These are phyloP conservation scores for Alternaria alternata DNA, from an alignment of 2,329 filamentous ascomycete genomes.

Conservation along the genomic window DNA sequence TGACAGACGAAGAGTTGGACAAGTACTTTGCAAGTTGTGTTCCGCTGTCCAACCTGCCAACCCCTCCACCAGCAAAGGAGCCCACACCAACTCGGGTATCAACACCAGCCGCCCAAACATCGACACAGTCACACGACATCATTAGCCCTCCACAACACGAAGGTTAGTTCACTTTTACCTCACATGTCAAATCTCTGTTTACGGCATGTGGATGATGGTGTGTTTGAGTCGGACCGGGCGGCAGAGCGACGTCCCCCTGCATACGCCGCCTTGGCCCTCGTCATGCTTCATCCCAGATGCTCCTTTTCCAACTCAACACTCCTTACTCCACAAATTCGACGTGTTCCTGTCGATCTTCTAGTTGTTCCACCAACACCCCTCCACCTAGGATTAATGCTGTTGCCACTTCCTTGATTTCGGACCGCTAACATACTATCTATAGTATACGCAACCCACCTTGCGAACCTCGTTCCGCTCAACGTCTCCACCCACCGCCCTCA, in stretches of 20 bases:
- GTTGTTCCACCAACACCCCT: conserved; percentile 18
- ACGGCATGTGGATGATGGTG: conserved; percentile 26
- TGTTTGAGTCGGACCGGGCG: conserved; percentile 23
- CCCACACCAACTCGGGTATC: conserved; percentile 19
- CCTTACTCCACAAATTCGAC: conserved; percentile 14
- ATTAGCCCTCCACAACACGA: conserved; percentile 32
- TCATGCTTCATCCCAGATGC: conserved; percentile 19
- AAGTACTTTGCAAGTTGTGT: conserved; percentile 51
- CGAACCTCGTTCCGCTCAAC: conserved; percentile 48
- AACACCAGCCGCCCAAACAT: conserved; percentile 13
- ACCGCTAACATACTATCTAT: conserved; percentile 33
- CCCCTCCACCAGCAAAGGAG: conserved; percentile 49
- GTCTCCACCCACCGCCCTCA: conserved; percentile 40
- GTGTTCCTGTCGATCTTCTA: conserved; percentile 34
- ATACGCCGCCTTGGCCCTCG: conserved; percentile 22
- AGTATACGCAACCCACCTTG: conserved; percentile 48
- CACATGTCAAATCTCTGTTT: conserved; percentile 26
- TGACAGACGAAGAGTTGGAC: conserved; percentile 51
- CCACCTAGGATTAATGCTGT: neutral
- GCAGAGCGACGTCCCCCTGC: conserved; percentile 30
- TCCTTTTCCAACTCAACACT: conserved; percentile 11
- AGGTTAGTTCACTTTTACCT: conserved; percentile 35
- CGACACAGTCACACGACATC: conserved; percentile 8
- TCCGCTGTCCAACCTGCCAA: conserved; percentile 51
- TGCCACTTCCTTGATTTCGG: conserved; percentile 18